These are phyloP conservation scores for Waltergamsia citrina DNA, from an alignment of 2,329 filamentous ascomycete species.

Conservation along the genomic window DNA sequence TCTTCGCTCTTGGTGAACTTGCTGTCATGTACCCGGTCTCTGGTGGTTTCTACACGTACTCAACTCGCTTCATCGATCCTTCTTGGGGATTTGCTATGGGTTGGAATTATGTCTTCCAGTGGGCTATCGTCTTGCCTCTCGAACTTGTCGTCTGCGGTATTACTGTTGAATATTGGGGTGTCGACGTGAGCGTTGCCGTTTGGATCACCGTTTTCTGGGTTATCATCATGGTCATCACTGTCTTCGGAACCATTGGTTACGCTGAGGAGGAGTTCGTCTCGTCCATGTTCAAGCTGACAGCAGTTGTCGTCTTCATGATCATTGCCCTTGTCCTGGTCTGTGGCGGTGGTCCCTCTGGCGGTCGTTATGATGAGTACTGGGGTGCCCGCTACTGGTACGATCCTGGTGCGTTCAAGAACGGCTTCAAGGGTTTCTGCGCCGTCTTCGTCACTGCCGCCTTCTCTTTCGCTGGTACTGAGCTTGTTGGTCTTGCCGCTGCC, in stretches of 20 bases:
- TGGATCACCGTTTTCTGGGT: conserved; percentile 43
- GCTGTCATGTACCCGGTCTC: conserved; percentile 49
- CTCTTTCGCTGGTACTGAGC: conserved; percentile 55
- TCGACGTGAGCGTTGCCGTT: conserved; percentile 30
- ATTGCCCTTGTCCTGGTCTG: conserved; percentile 43
- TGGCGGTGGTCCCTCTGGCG: conserved; percentile 40
- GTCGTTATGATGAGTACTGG: conserved; percentile 27
- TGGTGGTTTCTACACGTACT: conserved; percentile 51
- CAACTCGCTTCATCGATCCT: conserved; percentile 48
- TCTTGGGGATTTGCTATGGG: conserved; percentile 46
- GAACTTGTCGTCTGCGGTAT: conserved; percentile 38
- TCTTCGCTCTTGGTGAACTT: conserved; percentile 49
- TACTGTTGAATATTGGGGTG: conserved; percentile 41
- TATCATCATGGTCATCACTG: conserved; percentile 34
- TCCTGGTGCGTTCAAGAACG: conserved; percentile 48
- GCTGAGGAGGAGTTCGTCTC: conserved; percentile 44
- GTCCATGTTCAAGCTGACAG: conserved; percentile 40
- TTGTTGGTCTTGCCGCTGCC: conserved; percentile 58
- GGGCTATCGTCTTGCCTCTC: conserved; percentile 35
- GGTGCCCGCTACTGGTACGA: conserved; percentile 31
- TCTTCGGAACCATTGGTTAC: conserved; percentile 40
- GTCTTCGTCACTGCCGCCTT: conserved; percentile 63
- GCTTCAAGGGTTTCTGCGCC: conserved; percentile 59
- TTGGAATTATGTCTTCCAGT: conserved; percentile 39
- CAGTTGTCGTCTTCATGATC: conserved; percentile 49